These are phyloP conservation scores for Williopsis jadinii DNA, from an alignment of 1,139 yeast species.

Conservation along the genomic window DNA sequence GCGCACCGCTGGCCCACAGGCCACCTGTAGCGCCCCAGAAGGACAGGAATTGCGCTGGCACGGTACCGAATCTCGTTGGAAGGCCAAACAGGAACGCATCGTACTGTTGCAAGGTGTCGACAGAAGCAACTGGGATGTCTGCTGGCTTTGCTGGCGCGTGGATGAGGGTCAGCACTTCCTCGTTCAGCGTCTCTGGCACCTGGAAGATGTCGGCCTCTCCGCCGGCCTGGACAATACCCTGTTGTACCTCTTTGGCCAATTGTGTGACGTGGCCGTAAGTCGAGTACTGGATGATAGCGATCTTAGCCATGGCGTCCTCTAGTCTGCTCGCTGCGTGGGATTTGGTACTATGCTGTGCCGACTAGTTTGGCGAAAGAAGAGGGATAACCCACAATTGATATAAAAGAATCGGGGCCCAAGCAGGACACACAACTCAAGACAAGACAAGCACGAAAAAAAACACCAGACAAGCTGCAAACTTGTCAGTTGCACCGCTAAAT, in stretches of 20 bases:
- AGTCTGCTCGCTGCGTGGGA: neutral
- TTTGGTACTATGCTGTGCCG: neutral
- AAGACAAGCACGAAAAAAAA: no score
- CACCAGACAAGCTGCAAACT: no score
- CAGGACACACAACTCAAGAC: no score
- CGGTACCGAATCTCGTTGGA: constrained; percentile 77
- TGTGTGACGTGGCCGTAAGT: constrained; percentile 71
- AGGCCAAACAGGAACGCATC: constrained; percentile 77
- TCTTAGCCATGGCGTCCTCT: constrained; percentile 15
- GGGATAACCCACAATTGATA: no score
- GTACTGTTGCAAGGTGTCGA: constrained; percentile 49
- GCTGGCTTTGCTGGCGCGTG: constrained; percentile 65
- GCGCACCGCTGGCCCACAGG: constrained; percentile 69
- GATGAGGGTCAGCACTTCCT: constrained; percentile 51
- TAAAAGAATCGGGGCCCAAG: no score
- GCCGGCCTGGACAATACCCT: constrained; percentile 69
- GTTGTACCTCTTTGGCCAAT: constrained; percentile 59
- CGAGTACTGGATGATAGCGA: constrained; percentile 54
- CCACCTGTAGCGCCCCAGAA: constrained; percentile 83
- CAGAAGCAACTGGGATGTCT: constrained; percentile 60
- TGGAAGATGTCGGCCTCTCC: constrained; percentile 66
- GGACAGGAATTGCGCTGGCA: constrained; percentile 74
- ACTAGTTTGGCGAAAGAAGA: neutral
- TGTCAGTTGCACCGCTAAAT: no score
- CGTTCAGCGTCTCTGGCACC: constrained; percentile 70